Percentiles rank a stretch among this genome's conserved stretches.
These are phyloP conservation scores for Saccharomyces hybrid DNA, from an alignment of 1,139 yeast species.

Conservation along the genomic window DNA sequence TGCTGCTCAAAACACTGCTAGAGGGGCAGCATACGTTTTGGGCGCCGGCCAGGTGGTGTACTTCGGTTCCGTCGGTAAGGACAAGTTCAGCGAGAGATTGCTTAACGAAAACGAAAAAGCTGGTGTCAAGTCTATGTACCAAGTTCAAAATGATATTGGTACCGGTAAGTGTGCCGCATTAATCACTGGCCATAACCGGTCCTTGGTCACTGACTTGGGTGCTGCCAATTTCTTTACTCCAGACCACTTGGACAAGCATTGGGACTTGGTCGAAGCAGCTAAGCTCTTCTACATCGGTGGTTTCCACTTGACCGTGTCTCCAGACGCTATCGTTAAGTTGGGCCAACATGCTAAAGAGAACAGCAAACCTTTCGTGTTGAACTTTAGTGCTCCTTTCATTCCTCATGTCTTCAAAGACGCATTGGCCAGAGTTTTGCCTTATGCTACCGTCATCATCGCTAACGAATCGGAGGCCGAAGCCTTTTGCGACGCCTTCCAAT, in stretches of 20 bases:
- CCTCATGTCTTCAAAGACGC: slow-evolving; percentile 93
- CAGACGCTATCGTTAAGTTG: slow-evolving; percentile 81
- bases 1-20: slow-evolving; percentile 98
- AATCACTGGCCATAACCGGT: slow-evolving; percentile 81
- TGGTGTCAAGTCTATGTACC: slow-evolving; percentile 83
- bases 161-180: slow-evolving; percentile 99
- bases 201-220: slow-evolving; percentile 89
- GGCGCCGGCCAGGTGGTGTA: slow-evolving; percentile 80
- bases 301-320: slow-evolving; percentile 95
- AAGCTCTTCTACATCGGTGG: slow-evolving; percentile 90
- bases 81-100: slow-evolving; percentile 76
- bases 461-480: slow-evolving; percentile 97
- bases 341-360: slow-evolving; percentile 88
- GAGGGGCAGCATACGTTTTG: slow-evolving; percentile 93
- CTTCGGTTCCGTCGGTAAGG: slow-evolving; percentile 95
- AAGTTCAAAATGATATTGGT: slow-evolving; percentile 63
- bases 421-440: slow-evolving; percentile 70
- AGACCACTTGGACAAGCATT: slow-evolving; percentile 78
- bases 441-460: slow-evolving; percentile 87
- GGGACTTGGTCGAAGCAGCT: slow-evolving; percentile 79
- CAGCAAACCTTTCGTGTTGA: slow-evolving; percentile 77
- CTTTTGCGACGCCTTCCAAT: slow-evolving; percentile 77
- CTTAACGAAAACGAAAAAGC: slow-evolving; percentile 76
- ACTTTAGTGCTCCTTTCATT: slow-evolving; percentile 94
- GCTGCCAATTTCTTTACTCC: slow-evolving; percentile 97